Base-by-base conservation (phyloP, 495 filamentous ascomycete genomes). In the Apodospora peruviana region DNA sequence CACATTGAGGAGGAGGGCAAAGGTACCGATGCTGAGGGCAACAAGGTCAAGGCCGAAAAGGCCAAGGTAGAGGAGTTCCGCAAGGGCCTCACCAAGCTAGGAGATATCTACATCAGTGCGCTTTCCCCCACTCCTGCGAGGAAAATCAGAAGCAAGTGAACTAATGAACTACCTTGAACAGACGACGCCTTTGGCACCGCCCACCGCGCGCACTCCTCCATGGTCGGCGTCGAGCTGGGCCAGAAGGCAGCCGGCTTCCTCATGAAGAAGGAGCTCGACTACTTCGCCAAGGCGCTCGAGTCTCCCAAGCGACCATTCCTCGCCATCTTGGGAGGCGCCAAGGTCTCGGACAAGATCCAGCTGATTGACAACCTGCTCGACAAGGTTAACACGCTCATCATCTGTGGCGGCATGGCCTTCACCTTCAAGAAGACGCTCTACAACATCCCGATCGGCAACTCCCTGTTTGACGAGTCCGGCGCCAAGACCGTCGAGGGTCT, bases 221-320 rank as follows among this genome's bases (percentile, higher is more conserved):
- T 99, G 93, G 93, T 99, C 61, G 93, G 93, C 59, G 77, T 95
- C 43, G 83, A 96, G 50, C 85, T 97, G 19, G 90, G 93, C 43
- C 88, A 96, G 68, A 96, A 91, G 76, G 93, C 93, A 5, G 86
- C 91, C 45, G 93, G 93, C 42, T 97, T 96, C 83, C 84, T 99
- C 58, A 87, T 99, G 75, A 99, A 99, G 86, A 99, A 97, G 78
- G 93, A 99, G 71, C 88, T 99, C 40, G 91, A 97, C 62, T 99
- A 97, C 83, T 99, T 99, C 68, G 93, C 93, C 47, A 81, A 95
- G 77, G 93, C 91, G 25, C 87, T 99, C 27, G 93, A 99, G 76
- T 80, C 79, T 57, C 93, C 93, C 32, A 76, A 91, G 74, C 83
- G 90, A 21, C 94, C 94, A 49, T 99, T 99, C 86, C 87, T 99